Percentiles rank a stretch among this genome's conserved stretches.
Conservation (phyloP, 169 alveolate genomes). For the Plasmodium knowlesi region DNA sequence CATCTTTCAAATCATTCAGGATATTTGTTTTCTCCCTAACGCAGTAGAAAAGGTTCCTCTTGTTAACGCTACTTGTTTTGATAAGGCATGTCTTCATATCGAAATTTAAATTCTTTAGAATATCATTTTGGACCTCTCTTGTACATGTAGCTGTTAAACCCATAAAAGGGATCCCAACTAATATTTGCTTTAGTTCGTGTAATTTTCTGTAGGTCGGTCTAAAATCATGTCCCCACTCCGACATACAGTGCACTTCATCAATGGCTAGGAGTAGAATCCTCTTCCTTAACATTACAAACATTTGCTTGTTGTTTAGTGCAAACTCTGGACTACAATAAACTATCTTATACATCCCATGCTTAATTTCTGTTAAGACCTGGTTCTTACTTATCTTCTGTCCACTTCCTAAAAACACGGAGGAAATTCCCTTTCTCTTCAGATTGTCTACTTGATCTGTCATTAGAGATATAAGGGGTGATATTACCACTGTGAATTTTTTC, state of each 20-base stretch:
- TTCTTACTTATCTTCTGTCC: conserved; percentile 70
- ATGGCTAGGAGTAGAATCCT: conserved; percentile 94
- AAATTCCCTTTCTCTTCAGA: conserved; percentile 82
- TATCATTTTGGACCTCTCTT: conserved; percentile 85
- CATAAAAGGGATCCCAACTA: conserved; percentile 95
- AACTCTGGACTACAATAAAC: conserved; percentile 67
- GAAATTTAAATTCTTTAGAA: conserved; percentile 74
- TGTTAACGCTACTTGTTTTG: conserved; percentile 65
- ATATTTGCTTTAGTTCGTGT: conserved; percentile 87
- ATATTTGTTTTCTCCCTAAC: conserved; percentile 34
- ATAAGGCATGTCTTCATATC: conserved; percentile 27
- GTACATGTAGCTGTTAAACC: conserved; percentile 99
- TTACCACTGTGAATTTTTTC: conserved; percentile 91
- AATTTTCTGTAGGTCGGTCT: conserved; percentile 95
- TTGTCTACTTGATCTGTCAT: conserved; percentile 94
- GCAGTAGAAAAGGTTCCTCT: conserved; percentile 40
- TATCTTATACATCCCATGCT: conserved; percentile 34
- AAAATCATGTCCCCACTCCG: conserved; percentile 99
- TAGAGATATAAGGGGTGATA: conserved; percentile 93
- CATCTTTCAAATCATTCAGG: conserved; percentile 22
- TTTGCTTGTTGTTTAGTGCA: conserved; percentile 50
- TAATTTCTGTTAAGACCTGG: conserved; percentile 18
- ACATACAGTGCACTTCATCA: conserved; percentile 99
- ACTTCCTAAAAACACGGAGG: conserved; percentile 78
- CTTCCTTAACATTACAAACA: conserved; percentile 62